Base-by-base conservation (phyloP, 202 grass and related monocot genomes). In the Musa balbisiana region DNA sequence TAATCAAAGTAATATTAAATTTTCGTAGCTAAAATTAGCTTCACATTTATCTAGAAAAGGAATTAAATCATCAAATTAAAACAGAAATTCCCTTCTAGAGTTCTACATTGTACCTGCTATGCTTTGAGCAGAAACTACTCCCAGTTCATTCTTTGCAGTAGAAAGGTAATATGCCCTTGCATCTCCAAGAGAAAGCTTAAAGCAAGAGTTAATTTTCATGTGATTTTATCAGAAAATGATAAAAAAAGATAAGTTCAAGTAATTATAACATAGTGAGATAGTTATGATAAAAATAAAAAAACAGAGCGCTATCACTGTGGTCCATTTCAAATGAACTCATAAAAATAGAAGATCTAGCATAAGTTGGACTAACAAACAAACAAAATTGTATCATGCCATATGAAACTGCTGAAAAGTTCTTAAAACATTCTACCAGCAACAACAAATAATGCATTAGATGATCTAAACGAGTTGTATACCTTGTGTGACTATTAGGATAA, bases 81-180 rank as follows among this genome's bases (percentile, higher is more conserved):
- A 55, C 5, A 50, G 20, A 63, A 21, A 0, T 10, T 73, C 2
- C 58, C 29, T 62, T 53, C 14, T 19, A 53, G 29, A 75, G 22
- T 73, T 54, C 62, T 14, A 24, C 1, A 67, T 8, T 21, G 13
- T 84, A 97, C 94, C 94, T 66, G 88, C 78, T 83, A 94, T 88
- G 81, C 94, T 98, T 85, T 98, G 91, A 22, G 94, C 94, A 78
- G 91, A 92, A 69, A 98, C 94, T 22, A 98, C 91, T 76, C 94
- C 94, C 25, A 98, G 85, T 87, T 98, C 94, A 82, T 94, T 94
- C 59, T 98, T 85, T 1, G 94, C 94, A 15, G 94, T 98, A 33
- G 94, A 94, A 92, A 98, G 94, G 77, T 98, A 94, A 87, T 98
- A 98, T 13, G 94, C 91, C 78, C 94, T 93, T 88, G 94, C 94